Evolutionary conservation across 441 rosid species (phyloP), one percentile per base, ranked within the genome.

Genomic region (Erysimum pusillum): DNA sequence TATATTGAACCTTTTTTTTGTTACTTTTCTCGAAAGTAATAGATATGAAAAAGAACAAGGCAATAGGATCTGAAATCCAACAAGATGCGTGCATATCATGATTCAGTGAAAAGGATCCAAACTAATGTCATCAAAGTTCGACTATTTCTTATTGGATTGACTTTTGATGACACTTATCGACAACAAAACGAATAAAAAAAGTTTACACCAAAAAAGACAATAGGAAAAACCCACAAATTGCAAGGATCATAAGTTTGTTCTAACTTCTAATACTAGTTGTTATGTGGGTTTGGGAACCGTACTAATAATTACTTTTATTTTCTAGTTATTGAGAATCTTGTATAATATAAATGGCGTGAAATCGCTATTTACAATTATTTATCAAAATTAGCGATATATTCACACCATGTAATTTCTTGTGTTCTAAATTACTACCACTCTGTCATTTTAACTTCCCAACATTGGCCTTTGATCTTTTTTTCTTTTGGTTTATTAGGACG

Each of bases 91-190:
- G 71, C 38, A 42, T 77, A 51, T 70, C 71, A 56, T 63, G 41
- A 63, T 76, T 69, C 60, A 63, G 36, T 70, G 75, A 76, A 76
- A 76, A 62, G 22, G 28, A 63, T 64, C 72, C 67, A 77, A 77
- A 64, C 54, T 18, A 70, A 63, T 69, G 66, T 54, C 71, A 76
- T 56, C 45, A 66, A 60, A 72, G 11, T 42, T 72, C 63, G 69
- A 66, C 68, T 42, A 51, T 72, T 77, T 71, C 51, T 49, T 42
- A 20, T 72, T 78, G 69, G 67, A 72, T 66, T 78, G 81, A 78
- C 77, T 78, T 77, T 78, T 78, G 48, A 66, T 78, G 63, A 62
- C 81, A 72, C 81, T 42, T 56, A 42, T 52, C 64, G 74, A 72
- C 74, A 72, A 78, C 51, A 44, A 18, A 52, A 49, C 69, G 69